A percentile compares a stretch with the other conserved stretches of the same genome.
These are phyloP conservation scores for Pleurotus citrinopileatus DNA, from an alignment of 768 basidiomycete species.

Conservation along the genomic window DNA sequence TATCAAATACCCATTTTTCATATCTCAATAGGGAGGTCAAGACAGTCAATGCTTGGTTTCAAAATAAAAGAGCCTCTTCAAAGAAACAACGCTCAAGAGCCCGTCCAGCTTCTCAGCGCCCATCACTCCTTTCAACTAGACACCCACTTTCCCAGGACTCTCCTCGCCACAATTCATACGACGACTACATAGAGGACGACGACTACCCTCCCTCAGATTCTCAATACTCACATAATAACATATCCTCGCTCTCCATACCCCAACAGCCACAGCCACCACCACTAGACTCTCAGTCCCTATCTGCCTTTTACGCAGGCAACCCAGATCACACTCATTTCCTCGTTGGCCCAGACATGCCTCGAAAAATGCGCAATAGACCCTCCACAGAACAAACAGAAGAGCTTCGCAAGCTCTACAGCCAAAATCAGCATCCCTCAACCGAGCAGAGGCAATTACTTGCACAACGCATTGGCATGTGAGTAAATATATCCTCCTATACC, in stretches of 20 bases:
- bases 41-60: conserved; percentile 85
- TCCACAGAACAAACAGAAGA: conserved; percentile 65
- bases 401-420: conserved; percentile 61
- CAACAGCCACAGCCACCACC: conserved; percentile 30
- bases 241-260: conserved; percentile 27
- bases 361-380: conserved; percentile 64
- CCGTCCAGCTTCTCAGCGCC: conserved; percentile 24
- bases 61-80: conserved; percentile 80
- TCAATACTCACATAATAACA: conserved; percentile 24
- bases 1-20: conserved; percentile 17
- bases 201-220: conserved; percentile 35
- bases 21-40: conserved; percentile 70
- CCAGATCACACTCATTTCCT: conserved; percentile 49
- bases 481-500: conserved; percentile 29
- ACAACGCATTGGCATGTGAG: conserved; percentile 74
- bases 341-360: conserved; percentile 51
- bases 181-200: conserved; percentile 44
- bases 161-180: conserved; percentile 32
- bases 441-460: conserved; percentile 68
- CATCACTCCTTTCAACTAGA: conserved; percentile 22
- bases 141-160: conserved; percentile 27
- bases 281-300: conserved; percentile 20
- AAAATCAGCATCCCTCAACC: conserved; percentile 63
- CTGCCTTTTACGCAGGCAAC: conserved; percentile 43
- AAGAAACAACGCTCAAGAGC: conserved; percentile 59